phyloP scores from a whole-genome alignment of 2,329 filamentous ascomycete genomes.

The Dothiorella sarmentorum region DNA sequence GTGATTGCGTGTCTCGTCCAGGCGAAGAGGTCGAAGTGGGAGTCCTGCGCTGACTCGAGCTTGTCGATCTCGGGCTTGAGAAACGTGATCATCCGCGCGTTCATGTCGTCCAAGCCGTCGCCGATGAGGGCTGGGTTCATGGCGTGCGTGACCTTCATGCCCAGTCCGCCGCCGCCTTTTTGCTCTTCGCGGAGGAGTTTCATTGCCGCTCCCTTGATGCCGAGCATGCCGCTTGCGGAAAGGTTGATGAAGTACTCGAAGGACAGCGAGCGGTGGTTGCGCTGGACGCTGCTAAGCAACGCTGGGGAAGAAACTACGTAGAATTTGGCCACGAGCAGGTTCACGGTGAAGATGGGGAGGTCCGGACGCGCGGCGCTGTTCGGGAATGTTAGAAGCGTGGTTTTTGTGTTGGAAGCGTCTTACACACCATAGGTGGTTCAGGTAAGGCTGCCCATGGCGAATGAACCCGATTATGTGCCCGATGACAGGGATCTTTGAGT shows the following conservation, averaged over 20 bases:
- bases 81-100: conserved; percentile 33
- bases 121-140: conserved; percentile 35
- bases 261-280: conserved; percentile 34
- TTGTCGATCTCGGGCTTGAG: conserved; percentile 26
- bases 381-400: not conserved
- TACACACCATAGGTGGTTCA: conserved; percentile 21
- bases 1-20: conserved; percentile 34
- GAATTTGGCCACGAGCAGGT: conserved; percentile 41
- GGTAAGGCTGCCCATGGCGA: conserved; percentile 22
- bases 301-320: conserved; percentile 41
- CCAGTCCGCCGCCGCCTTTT: conserved; percentile 1
- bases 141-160: conserved; percentile 31
- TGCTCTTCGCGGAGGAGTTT: conserved; percentile 25
- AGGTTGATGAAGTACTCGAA: conserved; percentile 40
- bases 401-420: not conserved
- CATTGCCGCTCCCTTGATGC: not conserved
- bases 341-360: conserved; percentile 41
- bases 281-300: conserved; percentile 40
- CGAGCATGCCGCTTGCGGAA: conserved; percentile 22
- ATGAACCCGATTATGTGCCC: conserved; percentile 22
- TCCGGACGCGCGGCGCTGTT: conserved; percentile 20
- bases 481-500: conserved; percentile 23
- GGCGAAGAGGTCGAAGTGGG: conserved; percentile 1
- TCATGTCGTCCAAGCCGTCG: conserved; percentile 35
- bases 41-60: conserved; percentile 19